phyloP scores from a whole-genome alignment of 441 rosid genomes.

The Eruca vesicaria region DNA sequence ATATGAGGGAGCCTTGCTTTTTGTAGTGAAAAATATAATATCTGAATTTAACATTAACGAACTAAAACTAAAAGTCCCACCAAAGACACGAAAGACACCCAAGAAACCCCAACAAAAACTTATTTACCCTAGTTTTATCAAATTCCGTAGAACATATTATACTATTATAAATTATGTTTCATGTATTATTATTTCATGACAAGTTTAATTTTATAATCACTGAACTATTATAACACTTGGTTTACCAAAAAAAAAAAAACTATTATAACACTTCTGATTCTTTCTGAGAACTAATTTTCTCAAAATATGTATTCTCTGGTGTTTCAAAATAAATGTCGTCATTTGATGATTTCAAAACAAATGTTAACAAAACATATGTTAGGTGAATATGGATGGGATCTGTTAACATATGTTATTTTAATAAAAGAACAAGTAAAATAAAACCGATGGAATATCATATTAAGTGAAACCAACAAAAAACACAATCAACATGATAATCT shows the following conservation, averaged over 20 bases:
- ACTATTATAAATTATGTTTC: neutral
- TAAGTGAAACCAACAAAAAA: neutral
- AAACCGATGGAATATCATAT: too few relatives aligned
- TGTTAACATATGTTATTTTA: too few relatives aligned
- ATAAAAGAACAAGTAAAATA: too few relatives aligned
- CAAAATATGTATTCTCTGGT: neutral
- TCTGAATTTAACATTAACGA: neutral
- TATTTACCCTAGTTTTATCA: neutral
- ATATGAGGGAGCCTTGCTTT: conserved; percentile 5
- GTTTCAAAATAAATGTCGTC: too few relatives aligned
- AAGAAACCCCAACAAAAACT: neutral
- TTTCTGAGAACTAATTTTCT: neutral
- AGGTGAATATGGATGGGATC: too few relatives aligned
- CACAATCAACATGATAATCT: neutral
- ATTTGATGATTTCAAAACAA: too few relatives aligned
- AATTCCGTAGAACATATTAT: neutral
- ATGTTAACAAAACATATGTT: too few relatives aligned
- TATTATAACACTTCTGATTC: neutral
- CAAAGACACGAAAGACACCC: neutral
- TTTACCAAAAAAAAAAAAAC: too few relatives aligned
- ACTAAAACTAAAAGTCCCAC: neutral
- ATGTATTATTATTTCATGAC: neutral
- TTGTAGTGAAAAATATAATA: neutral
- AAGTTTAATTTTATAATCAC: neutral
- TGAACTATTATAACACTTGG: neutral